A percentile compares a stretch with the other conserved stretches of the same genome.
phyloP scores from a whole-genome alignment of 768 basidiomycete genomes.

The Termitomyces sp. region DNA sequence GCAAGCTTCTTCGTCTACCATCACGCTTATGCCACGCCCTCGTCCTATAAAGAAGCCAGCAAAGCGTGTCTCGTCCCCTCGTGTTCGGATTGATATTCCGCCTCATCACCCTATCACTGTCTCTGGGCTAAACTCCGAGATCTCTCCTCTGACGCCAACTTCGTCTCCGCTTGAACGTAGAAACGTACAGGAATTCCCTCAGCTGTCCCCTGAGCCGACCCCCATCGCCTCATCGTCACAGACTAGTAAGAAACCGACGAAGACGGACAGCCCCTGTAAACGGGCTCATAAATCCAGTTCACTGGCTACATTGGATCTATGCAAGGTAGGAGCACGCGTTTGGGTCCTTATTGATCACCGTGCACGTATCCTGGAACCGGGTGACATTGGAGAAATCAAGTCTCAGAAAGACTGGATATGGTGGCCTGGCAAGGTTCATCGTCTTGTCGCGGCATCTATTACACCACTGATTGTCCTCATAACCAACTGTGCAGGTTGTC shows the following conservation, averaged over 20 bases:
- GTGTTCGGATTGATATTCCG: background rate
- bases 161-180: conserved; percentile 11
- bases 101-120: background rate
- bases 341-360: conserved; percentile 48
- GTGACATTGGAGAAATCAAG: conserved; percentile 15
- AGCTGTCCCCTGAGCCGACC: conserved; percentile 2
- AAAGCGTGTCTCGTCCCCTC: background rate
- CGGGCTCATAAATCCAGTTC: background rate
- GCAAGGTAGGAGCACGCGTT: conserved; percentile 32
- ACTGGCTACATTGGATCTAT: conserved; percentile 16
- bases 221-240: background rate
- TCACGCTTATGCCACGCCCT: background rate
- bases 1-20: conserved; percentile 1
- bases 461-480: background rate
- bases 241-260: background rate
- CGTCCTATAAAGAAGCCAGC: conserved; percentile 6
- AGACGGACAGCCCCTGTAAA: background rate
- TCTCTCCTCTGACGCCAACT: conserved; percentile 10
- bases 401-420: conserved; percentile 34
- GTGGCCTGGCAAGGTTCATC: conserved; percentile 66
- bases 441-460: conserved; percentile 5
- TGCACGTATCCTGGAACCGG: conserved; percentile 28
- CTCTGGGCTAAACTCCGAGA: conserved; percentile 9
- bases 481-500: conserved; percentile 14
- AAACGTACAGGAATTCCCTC: background rate